Conservation (phyloP, 2,329 filamentous ascomycete species). For the Elsinoe ampelina region DNA sequence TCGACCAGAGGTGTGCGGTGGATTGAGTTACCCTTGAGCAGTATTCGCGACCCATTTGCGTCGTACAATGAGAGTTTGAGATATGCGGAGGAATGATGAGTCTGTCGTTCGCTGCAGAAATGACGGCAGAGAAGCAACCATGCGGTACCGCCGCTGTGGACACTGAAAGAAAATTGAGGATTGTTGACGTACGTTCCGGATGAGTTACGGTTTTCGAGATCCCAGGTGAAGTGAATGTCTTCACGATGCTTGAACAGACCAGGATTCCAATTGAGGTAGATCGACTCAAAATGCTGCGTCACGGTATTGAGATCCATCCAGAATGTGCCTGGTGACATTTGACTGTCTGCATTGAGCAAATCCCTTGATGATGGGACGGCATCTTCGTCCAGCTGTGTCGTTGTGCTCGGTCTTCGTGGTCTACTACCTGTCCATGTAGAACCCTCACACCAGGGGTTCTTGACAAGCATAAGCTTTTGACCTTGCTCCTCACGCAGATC, state of each 20-base stretch:
- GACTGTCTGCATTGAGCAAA: constrained; percentile 29
- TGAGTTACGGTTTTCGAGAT: constrained; percentile 33
- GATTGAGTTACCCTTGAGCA: constrained; percentile 61
- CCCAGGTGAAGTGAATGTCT: constrained; percentile 86
- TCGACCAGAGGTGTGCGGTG: constrained; percentile 83
- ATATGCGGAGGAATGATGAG: constrained; percentile 52
- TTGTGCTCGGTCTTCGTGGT: neutral
- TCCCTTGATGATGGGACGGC: constrained; percentile 26
- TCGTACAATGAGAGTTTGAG: constrained; percentile 81
- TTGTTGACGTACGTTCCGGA: constrained; percentile 62
- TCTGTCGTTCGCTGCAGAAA: constrained; percentile 35
- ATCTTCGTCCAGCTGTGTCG: constrained; percentile 17
- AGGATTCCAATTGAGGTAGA: constrained; percentile 97
- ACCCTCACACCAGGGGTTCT: constrained; percentile 92
- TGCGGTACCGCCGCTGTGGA: constrained; percentile 50
- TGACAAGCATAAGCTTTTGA: constrained; percentile 65
- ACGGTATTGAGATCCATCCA: constrained; percentile 89
- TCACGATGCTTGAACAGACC: constrained; percentile 69
- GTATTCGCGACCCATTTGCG: constrained; percentile 59
- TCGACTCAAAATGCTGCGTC: constrained; percentile 83
- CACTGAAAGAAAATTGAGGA: constrained; percentile 49
- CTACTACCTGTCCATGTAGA: constrained; percentile 57
- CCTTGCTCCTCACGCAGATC: constrained; percentile 60
- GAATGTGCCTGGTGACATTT: constrained; percentile 61
- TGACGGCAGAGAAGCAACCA: constrained; percentile 86